Percentiles rank a stretch among this genome's conserved stretches.
phyloP scores from a whole-genome alignment of 176 grass and related monocot genomes.

The Microstegium vimineum region DNA sequence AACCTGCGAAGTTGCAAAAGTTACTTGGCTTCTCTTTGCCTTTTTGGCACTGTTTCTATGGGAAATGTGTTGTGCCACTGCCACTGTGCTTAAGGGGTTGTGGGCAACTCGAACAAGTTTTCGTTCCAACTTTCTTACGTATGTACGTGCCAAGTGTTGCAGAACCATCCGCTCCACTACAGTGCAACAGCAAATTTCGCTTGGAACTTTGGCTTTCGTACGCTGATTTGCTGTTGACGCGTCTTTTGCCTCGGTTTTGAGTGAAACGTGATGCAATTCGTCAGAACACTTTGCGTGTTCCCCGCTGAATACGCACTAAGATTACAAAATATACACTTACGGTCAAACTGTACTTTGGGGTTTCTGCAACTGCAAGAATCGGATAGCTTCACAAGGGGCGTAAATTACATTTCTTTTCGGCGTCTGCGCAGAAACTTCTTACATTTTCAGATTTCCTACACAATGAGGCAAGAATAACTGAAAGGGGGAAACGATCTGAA shows the following conservation, averaged over 20 bases:
- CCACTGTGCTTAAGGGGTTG: neutral
- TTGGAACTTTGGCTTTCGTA: slow-evolving; percentile 15
- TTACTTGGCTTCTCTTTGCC: neutral
- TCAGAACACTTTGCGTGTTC: slow-evolving; percentile 13
- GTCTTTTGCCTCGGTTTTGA: neutral
- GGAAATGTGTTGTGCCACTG: neutral
- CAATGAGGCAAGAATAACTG: slow-evolving; percentile 7
- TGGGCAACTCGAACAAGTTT: slow-evolving; percentile 33
- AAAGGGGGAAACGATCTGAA: neutral
- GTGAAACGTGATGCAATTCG: slow-evolving; percentile 18
- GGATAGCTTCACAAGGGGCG: slow-evolving; percentile 27
- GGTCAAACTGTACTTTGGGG: slow-evolving; percentile 14
- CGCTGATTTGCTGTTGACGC: neutral
- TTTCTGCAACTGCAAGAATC: slow-evolving; percentile 4
- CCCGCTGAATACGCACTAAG: neutral
- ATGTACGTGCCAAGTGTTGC: neutral
- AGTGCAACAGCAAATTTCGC: slow-evolving; percentile 7
- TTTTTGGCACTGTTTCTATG: neutral
- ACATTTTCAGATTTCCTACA: slow-evolving; percentile 27
- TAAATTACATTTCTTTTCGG: slow-evolving; percentile 26
- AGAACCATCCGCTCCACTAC: slow-evolving; percentile 4
- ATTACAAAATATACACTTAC: slow-evolving; percentile 4
- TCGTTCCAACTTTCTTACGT: neutral
- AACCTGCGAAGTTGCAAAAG: slow-evolving; percentile 43
- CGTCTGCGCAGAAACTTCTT: slow-evolving; percentile 21